Evolutionary conservation across 352 stramenopile species (phyloP).

Genomic region (Elongisporangium anandrum): DNA sequence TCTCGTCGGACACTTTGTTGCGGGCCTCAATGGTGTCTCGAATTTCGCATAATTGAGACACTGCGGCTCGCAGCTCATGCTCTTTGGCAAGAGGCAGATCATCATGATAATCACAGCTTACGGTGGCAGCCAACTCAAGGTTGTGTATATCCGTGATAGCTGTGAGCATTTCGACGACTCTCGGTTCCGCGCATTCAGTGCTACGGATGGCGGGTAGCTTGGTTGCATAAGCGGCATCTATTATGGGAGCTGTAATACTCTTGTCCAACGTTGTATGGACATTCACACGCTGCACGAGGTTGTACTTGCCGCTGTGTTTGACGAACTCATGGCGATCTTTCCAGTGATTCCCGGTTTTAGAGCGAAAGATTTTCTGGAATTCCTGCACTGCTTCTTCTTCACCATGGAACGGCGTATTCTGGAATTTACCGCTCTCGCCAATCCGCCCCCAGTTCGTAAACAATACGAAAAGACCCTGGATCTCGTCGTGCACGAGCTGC

Average conservation of each 20-base stretch:
- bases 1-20: constrained; percentile 41
- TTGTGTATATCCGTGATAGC: constrained; percentile 74
- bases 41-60: constrained; percentile 47
- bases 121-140: constrained; percentile 53
- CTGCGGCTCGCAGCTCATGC: constrained; percentile 39
- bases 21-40: constrained; percentile 44
- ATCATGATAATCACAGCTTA: constrained; percentile 41
- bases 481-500: constrained; percentile 64
- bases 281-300: constrained; percentile 59
- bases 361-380: constrained; percentile 80
- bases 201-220: constrained; percentile 32
- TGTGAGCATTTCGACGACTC: constrained; percentile 44
- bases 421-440: constrained; percentile 68
- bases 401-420: constrained; percentile 69
- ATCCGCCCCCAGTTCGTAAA: constrained; percentile 84
- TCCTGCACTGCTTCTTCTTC: constrained; percentile 47
- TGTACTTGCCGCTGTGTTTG: constrained; percentile 71
- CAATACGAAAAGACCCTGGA: constrained; percentile 66
- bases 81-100: constrained; percentile 60
- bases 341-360: constrained; percentile 77
- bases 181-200: constrained; percentile 14
- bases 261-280: constrained; percentile 49
- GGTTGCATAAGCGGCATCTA: neutral
- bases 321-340: constrained; percentile 38
- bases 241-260: constrained; percentile 28